Base-by-base conservation (phyloP, 305 asterid genomes). In the Striga hermonthica region DNA sequence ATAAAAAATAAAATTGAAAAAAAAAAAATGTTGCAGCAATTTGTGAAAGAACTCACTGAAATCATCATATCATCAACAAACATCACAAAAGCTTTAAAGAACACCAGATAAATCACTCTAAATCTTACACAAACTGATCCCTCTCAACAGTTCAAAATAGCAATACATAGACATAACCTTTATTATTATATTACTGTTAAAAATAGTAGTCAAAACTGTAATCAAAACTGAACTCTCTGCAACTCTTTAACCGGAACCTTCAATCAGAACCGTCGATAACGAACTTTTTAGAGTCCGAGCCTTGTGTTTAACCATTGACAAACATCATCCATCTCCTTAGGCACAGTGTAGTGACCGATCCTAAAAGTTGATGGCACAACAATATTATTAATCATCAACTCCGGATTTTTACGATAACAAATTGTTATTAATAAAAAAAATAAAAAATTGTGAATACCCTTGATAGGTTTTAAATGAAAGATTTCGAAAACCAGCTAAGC, bases 331-430 rank as follows among this genome's bases (percentile, higher is more conserved):
- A 91, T 89, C 86, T 91, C 98, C 78, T 84, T 89, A 39, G 98
- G 98, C 84, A 89, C 95, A 0, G 98, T 91, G 68, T 89, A 91
- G 78, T 91, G 98, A n/a, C 98, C 98, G 64, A 90, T 84, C 90
- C 98, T 92, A 22, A 74, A 72, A 78, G 50, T 68, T 56, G 1
- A 73, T 6, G 70, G 11, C 7, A 55, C 64, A 16, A 9, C n/a
- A 13, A 41, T 10, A 61, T 76, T 11, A 69, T 56, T 57, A 11
- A 64, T 28, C 57, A 16, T 45, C 67, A 57, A 57, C 39, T 31
- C 11, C 9, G 5, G 3, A 6, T 31, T 16, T 16, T 8, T 53
- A 9, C 11, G 37, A 11, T 28, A 4, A 28, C n/a, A 6, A 0
- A 10, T 57, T 9, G 41, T 53, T 36, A 60, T 52, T 49, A 71